phyloP scores from a whole-genome alignment of 2,329 filamentous ascomycete species.

The Aureobasidium sp. region DNA sequence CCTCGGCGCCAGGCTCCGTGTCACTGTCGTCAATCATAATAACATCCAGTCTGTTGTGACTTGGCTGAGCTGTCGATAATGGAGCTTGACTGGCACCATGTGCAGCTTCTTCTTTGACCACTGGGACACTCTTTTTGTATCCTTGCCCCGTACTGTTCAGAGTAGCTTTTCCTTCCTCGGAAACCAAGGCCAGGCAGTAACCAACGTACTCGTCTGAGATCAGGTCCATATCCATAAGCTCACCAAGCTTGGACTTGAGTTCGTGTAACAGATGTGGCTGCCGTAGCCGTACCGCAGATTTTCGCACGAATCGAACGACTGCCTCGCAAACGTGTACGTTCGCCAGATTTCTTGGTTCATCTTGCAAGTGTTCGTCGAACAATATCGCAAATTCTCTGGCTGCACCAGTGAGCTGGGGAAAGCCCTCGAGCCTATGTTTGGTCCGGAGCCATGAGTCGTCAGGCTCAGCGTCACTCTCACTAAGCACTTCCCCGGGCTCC shows the following conservation, averaged over 20 bases:
- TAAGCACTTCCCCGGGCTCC: conserved; percentile 31
- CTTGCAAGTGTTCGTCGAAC: conserved; percentile 32
- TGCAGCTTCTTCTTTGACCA: not conserved
- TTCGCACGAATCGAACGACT: conserved; percentile 34
- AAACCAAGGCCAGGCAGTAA: conserved; percentile 9
- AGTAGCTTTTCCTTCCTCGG: not conserved
- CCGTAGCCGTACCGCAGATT: conserved; percentile 21
- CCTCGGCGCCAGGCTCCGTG: conserved; percentile 1
- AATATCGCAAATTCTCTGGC: conserved; percentile 30
- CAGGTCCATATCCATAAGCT: conserved; percentile 26
- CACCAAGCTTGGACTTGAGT: conserved; percentile 28
- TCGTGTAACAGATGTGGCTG: conserved; percentile 21
- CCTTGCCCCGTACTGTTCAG: not conserved
- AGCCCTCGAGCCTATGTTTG: conserved; percentile 25
- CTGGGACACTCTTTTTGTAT: not conserved
- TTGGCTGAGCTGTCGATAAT: not conserved
- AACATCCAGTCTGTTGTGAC: not conserved
- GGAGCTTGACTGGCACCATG: not conserved
- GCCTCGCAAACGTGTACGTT: conserved; percentile 31
- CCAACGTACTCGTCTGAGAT: conserved; percentile 23
- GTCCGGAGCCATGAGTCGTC: conserved; percentile 33
- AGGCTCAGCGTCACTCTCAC: conserved; percentile 38
- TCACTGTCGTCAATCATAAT: conserved; percentile 7
- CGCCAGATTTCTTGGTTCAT: conserved; percentile 28
- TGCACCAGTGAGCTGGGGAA: conserved; percentile 22